These are phyloP conservation scores for Brassica carinata DNA, from an alignment of 345 rosid species.

Conservation along the genomic window DNA sequence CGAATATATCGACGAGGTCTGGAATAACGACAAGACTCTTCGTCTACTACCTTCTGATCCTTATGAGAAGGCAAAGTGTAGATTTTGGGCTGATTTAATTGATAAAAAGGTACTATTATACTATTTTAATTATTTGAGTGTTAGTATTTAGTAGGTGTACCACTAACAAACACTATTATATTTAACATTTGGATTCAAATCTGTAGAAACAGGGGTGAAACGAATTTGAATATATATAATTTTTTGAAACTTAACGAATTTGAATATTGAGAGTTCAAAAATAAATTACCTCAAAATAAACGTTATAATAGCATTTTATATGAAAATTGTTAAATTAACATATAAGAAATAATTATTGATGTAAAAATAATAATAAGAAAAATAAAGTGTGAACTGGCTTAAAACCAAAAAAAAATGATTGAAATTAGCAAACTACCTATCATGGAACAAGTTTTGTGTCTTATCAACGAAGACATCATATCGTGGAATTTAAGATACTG, in stretches of 20 bases:
- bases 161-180: neutral
- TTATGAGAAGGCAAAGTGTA: constrained; percentile 28
- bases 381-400: too few species aligned
- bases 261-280: neutral
- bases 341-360: neutral
- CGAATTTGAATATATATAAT: neutral
- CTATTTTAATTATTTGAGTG: neutral
- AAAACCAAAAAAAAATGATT: too few species aligned
- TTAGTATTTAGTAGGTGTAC: neutral
- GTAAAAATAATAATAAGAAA: neutral
- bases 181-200: neutral
- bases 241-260: neutral
- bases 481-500: too few species aligned
- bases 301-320: neutral
- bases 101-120: constrained; percentile 37
- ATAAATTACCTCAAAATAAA: neutral
- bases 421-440: too few species aligned
- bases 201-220: neutral
- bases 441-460: too few species aligned
- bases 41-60: constrained; percentile 39
- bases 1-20: constrained; percentile 42
- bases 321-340: neutral
- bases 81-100: constrained; percentile 37
- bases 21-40: constrained; percentile 33
- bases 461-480: too few species aligned